phyloP scores from a whole-genome alignment of 2,329 filamentous ascomycete genomes.

The Claviceps capensis region DNA sequence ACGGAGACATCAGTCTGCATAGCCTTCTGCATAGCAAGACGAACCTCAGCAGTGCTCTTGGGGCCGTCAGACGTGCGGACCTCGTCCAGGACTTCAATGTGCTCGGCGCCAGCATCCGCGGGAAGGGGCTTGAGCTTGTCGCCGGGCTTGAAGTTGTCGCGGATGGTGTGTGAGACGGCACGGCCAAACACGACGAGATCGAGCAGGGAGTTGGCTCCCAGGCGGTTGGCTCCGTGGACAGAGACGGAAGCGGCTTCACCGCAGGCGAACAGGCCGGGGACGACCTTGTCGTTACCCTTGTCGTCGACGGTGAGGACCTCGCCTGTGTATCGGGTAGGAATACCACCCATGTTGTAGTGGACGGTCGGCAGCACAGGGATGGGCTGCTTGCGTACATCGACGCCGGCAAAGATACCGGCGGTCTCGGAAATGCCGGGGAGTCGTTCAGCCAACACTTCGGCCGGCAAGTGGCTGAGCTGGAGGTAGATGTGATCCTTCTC shows the following conservation, averaged over 20 bases:
- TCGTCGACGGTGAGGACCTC: constrained; percentile 86
- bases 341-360: constrained; percentile 99
- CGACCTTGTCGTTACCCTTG: constrained; percentile 77
- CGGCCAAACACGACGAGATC: constrained; percentile 96
- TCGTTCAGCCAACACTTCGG: constrained; percentile 87
- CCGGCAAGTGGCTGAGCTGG: constrained; percentile 86
- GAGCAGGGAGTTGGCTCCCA: constrained; percentile 95
- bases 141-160: constrained; percentile 82
- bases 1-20: constrained; percentile 97
- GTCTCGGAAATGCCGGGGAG: constrained; percentile 98
- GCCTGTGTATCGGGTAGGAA: constrained; percentile 92
- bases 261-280: constrained; percentile 89
- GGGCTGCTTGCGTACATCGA: constrained; percentile 93
- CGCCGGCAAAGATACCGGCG: constrained; percentile 89
- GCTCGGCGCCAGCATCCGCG: constrained; percentile 77
- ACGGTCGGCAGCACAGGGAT: constrained; percentile 94
- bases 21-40: constrained; percentile 88
- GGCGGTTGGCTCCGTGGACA: constrained; percentile 93
- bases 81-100: constrained; percentile 75
- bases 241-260: constrained; percentile 96
- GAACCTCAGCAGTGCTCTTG: constrained; percentile 78
- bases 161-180: constrained; percentile 93
- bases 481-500: constrained; percentile 99
- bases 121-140: constrained; percentile 64
- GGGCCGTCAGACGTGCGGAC: constrained; percentile 72